phyloP scores from a whole-genome alignment of 2,329 filamentous ascomycete species.

The Xylaria sp. region DNA sequence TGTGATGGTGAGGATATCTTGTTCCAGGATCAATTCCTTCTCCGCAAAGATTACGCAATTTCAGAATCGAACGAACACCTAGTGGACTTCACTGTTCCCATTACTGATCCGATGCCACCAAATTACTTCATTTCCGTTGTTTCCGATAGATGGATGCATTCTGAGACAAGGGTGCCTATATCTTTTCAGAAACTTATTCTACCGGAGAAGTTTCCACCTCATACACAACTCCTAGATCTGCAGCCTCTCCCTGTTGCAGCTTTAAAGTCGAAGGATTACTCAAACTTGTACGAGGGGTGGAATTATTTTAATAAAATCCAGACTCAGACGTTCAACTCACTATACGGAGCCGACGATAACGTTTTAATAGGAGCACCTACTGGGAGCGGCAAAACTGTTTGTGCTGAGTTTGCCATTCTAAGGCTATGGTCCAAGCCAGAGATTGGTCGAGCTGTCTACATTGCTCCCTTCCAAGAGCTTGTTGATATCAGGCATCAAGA shows the following conservation, averaged over 20 bases:
- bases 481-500: slow-evolving; percentile 84
- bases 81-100: slow-evolving; percentile 95
- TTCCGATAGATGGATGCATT: slow-evolving; percentile 98
- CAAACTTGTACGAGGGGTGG: slow-evolving; percentile 84
- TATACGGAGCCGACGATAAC: slow-evolving; percentile 92
- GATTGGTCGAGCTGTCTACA: slow-evolving; percentile 85
- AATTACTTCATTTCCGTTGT: slow-evolving; percentile 98
- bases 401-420: slow-evolving; percentile 92
- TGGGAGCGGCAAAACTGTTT: slow-evolving; percentile 95
- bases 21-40: slow-evolving; percentile 92
- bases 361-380: slow-evolving; percentile 93
- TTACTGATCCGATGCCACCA: slow-evolving; percentile 96
- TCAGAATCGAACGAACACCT: slow-evolving; percentile 92
- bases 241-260: slow-evolving; percentile 91
- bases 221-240: slow-evolving; percentile 90
- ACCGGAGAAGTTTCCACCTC: slow-evolving; percentile 93
- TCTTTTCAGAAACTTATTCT: slow-evolving; percentile 95
- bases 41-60: slow-evolving; percentile 88
- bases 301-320: slow-evolving; percentile 96
- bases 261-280: slow-evolving; percentile 85
- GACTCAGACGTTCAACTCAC: slow-evolving; percentile 94
- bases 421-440: slow-evolving; percentile 83
- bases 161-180: slow-evolving; percentile 90
- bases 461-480: slow-evolving; percentile 94
- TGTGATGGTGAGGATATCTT: slow-evolving; percentile 96